Base-by-base conservation (phyloP, 2,329 filamentous ascomycete genomes). In the Colletotrichum karsti region DNA sequence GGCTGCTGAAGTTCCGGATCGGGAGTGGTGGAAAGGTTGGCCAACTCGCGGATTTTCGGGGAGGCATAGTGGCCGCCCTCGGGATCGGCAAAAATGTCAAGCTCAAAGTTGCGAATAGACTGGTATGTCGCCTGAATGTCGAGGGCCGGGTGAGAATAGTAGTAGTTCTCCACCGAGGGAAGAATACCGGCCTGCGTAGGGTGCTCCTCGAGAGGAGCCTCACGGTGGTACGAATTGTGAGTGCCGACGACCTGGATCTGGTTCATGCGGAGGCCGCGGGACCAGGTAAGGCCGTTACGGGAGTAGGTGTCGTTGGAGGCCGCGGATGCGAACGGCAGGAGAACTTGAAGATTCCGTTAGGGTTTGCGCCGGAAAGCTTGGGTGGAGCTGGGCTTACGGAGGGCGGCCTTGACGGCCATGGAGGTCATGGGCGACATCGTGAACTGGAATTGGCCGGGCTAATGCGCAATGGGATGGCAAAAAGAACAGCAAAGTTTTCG, bases 181-280 rank as follows among this genome's bases (percentile, higher is more conserved):
- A 80, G 71, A 24, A 81, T 76, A 63, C 77, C 70, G 55, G 81
- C 76, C 70, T 85, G 81, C 10, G 79, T 71, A 2, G 75, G 70
- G 37, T 79, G 79, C 70, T 85, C 83, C n/a, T 76, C 74, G 1
- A 78, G 75, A 2, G 77, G 76, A 24, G 82, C 75, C 69, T 86
- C 84, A 41, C 80, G 77, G 67, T 87, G 84, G 73, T 86, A 87
- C 69, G 80, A 83, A 74, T 86, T 86, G 73, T 86, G 84, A 0
- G 84, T 84, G 70, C 84, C 84, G 39, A 85, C 75, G 44, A 86
- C 80, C 71, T 86, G 84, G 51, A 86, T 81, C 51, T 86, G 82
- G 73, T 86, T 86, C 76, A 87, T 81, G 56, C 83, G 83, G 56
- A 85, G 70, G 66, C 5, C 39, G 39, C 15, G 44, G 13, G 76